Evolutionary conservation across 192 early-diverging fungal genomes (phyloP), one percentile per base, ranked within the genome.

Genomic region (Umbelopsis vinacea): DNA sequence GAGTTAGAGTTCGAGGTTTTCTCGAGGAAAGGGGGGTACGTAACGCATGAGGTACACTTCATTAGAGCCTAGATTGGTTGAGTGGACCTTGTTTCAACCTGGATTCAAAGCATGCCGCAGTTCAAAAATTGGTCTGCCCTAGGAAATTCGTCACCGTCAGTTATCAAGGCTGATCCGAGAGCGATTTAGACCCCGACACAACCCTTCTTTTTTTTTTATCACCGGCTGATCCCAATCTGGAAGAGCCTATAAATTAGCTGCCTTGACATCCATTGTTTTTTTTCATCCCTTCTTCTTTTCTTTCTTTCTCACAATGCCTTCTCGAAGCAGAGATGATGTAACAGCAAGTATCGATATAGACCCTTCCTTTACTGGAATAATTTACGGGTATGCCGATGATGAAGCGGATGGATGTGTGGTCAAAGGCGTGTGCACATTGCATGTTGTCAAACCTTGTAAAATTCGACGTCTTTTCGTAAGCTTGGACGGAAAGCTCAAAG

Each of bases 391-490:
- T 14, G 69, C 72, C 10, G 46, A 74, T 38, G 77, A 78, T 66
- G 77, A 78, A 60, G 74, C 72, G 10, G 77, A 78, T 67, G 77
- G 77, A 11, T 78, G 77, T 33, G 71, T 66, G 2, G 52, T 78
- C 9, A 53, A 67, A 71, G 77, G 77, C 24, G 52, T 52, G 11
- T 70, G 68, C 46, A n/a, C 60, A 17, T 40, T 78, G 19, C 55
- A 74, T 24, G 69, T 74, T 26, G 17, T 22, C 46, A 69, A 66
- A 53, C 70, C 77, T 29, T 43, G 71, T 21, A 73, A 71, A 60
- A 66, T 78, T 29, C 69, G 72, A 37, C 47, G 70, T 35, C 33
- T 78, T 2, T 55, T 71, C 0, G 69, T 78, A 15, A 74, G 63
- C n/a, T 57, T 78, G 43, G 77, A 74, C 38, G 77, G 77, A 14